Evolutionary conservation across 257 asterid genomes (phyloP), one percentile per base, ranked within the genome.

Genomic region (Scutellaria baicalensis): DNA sequence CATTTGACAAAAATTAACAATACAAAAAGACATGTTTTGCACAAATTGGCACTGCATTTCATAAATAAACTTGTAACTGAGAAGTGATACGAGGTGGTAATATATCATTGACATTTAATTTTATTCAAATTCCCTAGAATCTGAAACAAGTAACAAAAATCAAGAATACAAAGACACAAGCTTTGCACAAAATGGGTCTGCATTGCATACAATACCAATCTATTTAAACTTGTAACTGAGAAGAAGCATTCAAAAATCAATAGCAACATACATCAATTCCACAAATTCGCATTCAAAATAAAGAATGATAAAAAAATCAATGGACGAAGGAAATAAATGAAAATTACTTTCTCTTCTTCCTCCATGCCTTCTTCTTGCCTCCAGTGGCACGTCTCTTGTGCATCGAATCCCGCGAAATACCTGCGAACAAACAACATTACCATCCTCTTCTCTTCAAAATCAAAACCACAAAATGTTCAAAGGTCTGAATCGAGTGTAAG

Each of bases 311-410:
- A 18, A 13, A 23, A 23, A 60, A 33, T 9, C 9, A 66, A 52
- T 4, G 16, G 54, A 51, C 0, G 14, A 36, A 57, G 31, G 18
- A 66, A 56, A 14, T 23, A 2, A 42, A 11, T 38, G 47, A 52
- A 45, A 59, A 44, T 69, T 70, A 89, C 96, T 89, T 89, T 75
- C 95, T 74, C 90, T 89, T 89, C 95, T 89, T 89, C 86, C 95
- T 89, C 96, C 96, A 87, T 0, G 92, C 90, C 79, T 89, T 89
- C 90, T 86, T 86, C 84, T 88, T 88, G 39, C 96, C 96, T 59
- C 91, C 94, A 69, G 96, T 89, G 71, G 87, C 91, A 64, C 96
- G 91, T 60, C 96, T 86, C 91, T 89, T 89, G 89, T 89, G 93
- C 96, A 89, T 89, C 59, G 95, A 87, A 64, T 89, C 96, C 16